Percentiles rank a stretch among this genome's conserved stretches.
Conservation (phyloP, 2,329 filamentous ascomycete species). For the Lachnellula hyalina region DNA sequence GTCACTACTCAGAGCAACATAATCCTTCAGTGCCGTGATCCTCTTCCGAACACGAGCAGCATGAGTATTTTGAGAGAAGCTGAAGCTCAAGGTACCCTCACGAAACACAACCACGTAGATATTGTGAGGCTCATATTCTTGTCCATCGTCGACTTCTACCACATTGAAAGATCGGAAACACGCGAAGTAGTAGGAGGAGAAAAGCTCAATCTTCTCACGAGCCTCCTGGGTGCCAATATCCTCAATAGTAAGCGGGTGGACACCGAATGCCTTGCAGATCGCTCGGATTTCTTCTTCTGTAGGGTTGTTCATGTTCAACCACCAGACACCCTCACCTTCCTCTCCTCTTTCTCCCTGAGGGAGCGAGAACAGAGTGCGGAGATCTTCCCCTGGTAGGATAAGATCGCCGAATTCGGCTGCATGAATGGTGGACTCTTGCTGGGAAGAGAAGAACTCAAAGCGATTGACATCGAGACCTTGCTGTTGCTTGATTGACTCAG, state of each 20-base stretch:
- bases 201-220: conserved; percentile 96
- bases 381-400: conserved; percentile 81
- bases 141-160: conserved; percentile 70
- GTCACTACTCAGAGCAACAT: conserved; percentile 88
- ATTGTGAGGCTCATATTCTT: conserved; percentile 91
- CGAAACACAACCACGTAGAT: conserved; percentile 96
- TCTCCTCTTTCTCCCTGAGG: conserved; percentile 59
- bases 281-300: conserved; percentile 82
- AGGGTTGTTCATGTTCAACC: conserved; percentile 90
- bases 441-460: conserved; percentile 96
- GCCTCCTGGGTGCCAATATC: conserved; percentile 95
- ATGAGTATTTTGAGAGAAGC: conserved; percentile 82
- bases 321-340: conserved; percentile 81
- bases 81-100: conserved; percentile 91
- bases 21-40: conserved; percentile 89
- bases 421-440: conserved; percentile 89
- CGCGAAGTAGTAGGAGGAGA: conserved; percentile 96
- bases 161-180: conserved; percentile 89
- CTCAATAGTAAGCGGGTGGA: conserved; percentile 92
- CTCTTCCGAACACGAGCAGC: conserved; percentile 84
- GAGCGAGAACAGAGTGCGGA: conserved; percentile 76
- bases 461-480: conserved; percentile 60
- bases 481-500: conserved; percentile 25
- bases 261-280: conserved; percentile 89
- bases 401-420: conserved; percentile 83